Evolutionary conservation across 2,329 filamentous ascomycete species (phyloP).

Genomic region (Dactylella cylindrospora): DNA sequence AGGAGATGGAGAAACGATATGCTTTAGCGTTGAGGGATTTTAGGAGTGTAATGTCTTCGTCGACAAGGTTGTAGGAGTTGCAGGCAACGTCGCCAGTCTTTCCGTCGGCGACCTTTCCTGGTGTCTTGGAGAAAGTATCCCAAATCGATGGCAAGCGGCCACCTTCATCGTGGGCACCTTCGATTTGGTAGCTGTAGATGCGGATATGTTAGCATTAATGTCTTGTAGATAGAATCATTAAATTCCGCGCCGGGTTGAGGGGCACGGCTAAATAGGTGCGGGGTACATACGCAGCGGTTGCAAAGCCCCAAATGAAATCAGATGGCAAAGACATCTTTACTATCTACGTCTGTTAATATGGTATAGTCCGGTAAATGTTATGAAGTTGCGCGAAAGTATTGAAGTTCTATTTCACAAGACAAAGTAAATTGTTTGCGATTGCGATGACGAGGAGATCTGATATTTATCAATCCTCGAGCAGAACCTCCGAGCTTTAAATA

Average conservation of each 20-base stretch:
- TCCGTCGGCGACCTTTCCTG: slow-evolving; percentile 79
- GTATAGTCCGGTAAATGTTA: too few relatives aligned
- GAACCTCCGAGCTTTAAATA: slow-evolving; percentile 45
- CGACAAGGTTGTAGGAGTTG: slow-evolving; percentile 80
- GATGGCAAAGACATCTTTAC: slow-evolving; percentile 58
- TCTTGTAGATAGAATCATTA: background rate
- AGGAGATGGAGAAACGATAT: slow-evolving; percentile 84
- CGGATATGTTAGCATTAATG: slow-evolving; percentile 8
- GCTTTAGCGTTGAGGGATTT: slow-evolving; percentile 71
- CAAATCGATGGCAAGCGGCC: slow-evolving; percentile 82
- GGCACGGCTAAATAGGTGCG: background rate
- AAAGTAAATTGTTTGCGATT: slow-evolving; percentile 13
- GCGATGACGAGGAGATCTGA: slow-evolving; percentile 7
- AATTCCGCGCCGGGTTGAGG: background rate
- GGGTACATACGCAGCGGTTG: slow-evolving; percentile 67
- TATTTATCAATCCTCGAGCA: slow-evolving; percentile 41
- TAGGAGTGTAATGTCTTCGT: slow-evolving; percentile 74
- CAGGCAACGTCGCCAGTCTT: slow-evolving; percentile 75
- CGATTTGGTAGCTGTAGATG: slow-evolving; percentile 74
- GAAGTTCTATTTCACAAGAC: slow-evolving; percentile 3
- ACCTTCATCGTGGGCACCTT: slow-evolving; percentile 72
- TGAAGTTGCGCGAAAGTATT: too few relatives aligned
- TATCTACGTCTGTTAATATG: slow-evolving; percentile 26
- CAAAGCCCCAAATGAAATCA: slow-evolving; percentile 78
- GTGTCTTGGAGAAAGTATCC: slow-evolving; percentile 81